Conservation (phyloP, 441 rosid genomes). For the Populus hybrid region DNA sequence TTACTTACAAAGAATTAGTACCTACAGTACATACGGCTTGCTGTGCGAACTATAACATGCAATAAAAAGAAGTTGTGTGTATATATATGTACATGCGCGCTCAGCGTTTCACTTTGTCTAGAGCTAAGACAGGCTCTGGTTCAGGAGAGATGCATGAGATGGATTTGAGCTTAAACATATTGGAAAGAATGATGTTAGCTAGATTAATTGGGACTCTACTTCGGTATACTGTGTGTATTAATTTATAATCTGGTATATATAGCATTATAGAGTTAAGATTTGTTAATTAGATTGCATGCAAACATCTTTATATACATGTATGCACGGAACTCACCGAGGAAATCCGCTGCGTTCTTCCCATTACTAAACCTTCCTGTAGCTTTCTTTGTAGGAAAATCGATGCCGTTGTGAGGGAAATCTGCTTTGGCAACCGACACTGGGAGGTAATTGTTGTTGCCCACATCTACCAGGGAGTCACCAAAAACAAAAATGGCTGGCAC, state of each 20-base stretch:
- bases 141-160: not conserved
- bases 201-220: not conserved
- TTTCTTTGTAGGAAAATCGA: conserved; percentile 37
- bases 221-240: too few relatives aligned
- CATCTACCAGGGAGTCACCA: conserved; percentile 53
- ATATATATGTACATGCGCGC: too few relatives aligned
- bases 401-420: conserved; percentile 46
- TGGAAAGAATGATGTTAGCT: not conserved
- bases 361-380: conserved; percentile 48
- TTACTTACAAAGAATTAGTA: not conserved
- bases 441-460: conserved; percentile 46
- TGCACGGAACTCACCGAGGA: conserved; percentile 24
- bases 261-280: too few relatives aligned
- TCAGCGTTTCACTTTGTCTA: too few relatives aligned
- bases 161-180: not conserved
- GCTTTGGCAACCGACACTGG: conserved; percentile 38
- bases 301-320: not conserved
- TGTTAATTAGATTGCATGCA: not conserved
- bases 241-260: too few relatives aligned
- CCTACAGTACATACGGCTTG: too few relatives aligned
- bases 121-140: too few relatives aligned
- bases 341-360: conserved; percentile 48
- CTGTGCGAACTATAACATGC: too few relatives aligned
- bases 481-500: conserved; percentile 40
- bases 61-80: too few relatives aligned